A percentile compares a stretch with the other conserved stretches of the same genome.
Evolutionary conservation across 306 rosid species (phyloP).

Genomic region (Dalbergia cochinchinensis): DNA sequence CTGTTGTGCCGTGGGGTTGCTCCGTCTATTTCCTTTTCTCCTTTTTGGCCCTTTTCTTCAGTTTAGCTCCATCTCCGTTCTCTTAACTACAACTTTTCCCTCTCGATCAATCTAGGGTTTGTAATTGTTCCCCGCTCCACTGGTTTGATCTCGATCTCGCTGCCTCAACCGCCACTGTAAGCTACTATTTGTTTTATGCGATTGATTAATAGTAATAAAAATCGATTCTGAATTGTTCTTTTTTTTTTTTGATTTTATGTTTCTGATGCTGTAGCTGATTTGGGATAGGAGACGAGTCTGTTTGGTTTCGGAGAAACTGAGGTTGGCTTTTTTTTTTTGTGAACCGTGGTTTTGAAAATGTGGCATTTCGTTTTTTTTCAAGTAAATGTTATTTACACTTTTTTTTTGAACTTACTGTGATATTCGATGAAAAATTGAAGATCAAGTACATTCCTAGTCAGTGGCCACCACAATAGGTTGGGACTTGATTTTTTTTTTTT

Average conservation of each 20-base stretch:
- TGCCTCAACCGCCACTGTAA: constrained; percentile 53
- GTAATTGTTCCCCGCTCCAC: constrained; percentile 34
- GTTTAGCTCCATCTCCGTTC: constrained; percentile 6
- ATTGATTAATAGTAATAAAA: not conserved
- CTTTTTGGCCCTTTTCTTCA: not conserved
- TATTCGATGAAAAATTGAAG: constrained; percentile 19
- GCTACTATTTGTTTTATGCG: constrained; percentile 34
- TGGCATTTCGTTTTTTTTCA: constrained; percentile 19
- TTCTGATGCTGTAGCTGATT: constrained; percentile 33
- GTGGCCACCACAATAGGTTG: not conserved
- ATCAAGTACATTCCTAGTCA: constrained; percentile 12
- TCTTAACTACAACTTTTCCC: not conserved
- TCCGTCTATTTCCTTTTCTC: constrained; percentile 15
- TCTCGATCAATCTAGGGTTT: constrained; percentile 67
- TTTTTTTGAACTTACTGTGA: not conserved
- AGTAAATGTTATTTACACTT: not conserved
- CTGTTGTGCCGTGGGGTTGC: constrained; percentile 39
- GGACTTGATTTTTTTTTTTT: not conserved
- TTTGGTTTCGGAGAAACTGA: constrained; percentile 38
- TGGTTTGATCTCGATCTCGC: constrained; percentile 55
- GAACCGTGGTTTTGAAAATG: not conserved
- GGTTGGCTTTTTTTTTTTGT: constrained; percentile 17
- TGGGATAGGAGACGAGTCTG: not conserved
- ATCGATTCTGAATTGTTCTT: constrained; percentile 29
- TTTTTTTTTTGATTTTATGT: not conserved